Base-by-base conservation (phyloP, 129 eudicot genomes). In the Erigeron canadensis region DNA sequence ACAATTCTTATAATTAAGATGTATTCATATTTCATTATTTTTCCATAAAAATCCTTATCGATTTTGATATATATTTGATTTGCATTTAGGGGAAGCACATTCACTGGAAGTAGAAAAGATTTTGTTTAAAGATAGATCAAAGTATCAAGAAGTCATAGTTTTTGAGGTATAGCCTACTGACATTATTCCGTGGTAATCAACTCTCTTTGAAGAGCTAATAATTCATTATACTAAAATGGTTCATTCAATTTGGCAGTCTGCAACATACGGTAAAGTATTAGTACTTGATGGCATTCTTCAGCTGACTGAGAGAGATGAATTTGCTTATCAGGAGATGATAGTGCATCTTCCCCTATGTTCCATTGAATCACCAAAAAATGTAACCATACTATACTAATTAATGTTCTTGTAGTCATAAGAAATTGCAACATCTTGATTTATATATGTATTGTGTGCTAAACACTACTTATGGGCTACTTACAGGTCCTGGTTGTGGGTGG, bases 401-500 rank as follows among this genome's bases (percentile, higher is more conserved):
- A 44, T 73, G 69, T 16, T 45, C 18, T 60, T 9, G 60, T n/a
- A 45, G n/a, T 11, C 17, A 57, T 18, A 42, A 13, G 23, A 63
- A 53, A 62, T 58, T 22, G 44, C 71, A 53, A 62, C 55, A 23
- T 34, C 22, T 21, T 48, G 23, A 34, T 45, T 61, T 22, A 19
- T 55, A 57, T 16, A 62, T 5, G 47, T 58, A 38, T 37, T n/a
- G 50, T 15, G 40, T 4, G 68, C 41, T 60, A 65, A 39, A 57
- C 54, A 18, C 12, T 37, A 64, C 46, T 43, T 69, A 45, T 43
- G 69, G 61, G 61, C 19, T 63, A 65, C 58, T 43, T 82, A 79
- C 86, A 94, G 97, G 93, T 94, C 56, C 80, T 94, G 75, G 97
- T 94, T 41, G 96, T 94, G 63, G 99, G 99, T 72, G 99, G 99